Evolutionary conservation across 768 basidiomycete genomes (phyloP).

Genomic region (Lentinula edodes): DNA sequence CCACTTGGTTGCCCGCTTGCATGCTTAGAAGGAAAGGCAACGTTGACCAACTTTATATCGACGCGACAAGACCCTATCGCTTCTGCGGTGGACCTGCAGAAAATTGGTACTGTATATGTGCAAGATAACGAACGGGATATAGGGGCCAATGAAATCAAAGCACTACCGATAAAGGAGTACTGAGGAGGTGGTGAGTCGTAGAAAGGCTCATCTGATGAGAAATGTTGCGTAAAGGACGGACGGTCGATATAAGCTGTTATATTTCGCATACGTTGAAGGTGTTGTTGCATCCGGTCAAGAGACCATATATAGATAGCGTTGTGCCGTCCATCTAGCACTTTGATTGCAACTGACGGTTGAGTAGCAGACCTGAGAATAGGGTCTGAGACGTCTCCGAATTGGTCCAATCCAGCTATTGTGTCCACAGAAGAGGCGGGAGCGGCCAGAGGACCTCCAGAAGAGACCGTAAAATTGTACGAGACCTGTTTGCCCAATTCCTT

Average conservation of each 20-base stretch:
- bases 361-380: conserved; percentile 65
- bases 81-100: conserved; percentile 90
- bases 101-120: conserved; percentile 77
- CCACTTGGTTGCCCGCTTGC: conserved; percentile 56
- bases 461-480: conserved; percentile 87
- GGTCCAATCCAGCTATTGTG: conserved; percentile 79
- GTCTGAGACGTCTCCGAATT: conserved; percentile 92
- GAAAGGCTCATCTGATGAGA: conserved; percentile 90
- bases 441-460: conserved; percentile 75
- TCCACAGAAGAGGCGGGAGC: conserved; percentile 81
- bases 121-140: conserved; percentile 74
- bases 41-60: conserved; percentile 74
- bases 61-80: conserved; percentile 94
- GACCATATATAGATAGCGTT: conserved; percentile 92
- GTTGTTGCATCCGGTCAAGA: conserved; percentile 80
- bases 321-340: conserved; percentile 85
- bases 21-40: conserved; percentile 56
- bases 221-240: conserved; percentile 91
- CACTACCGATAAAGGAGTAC: conserved; percentile 91
- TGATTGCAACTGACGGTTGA: conserved; percentile 83
- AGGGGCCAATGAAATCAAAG: conserved; percentile 75
- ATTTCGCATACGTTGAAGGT: conserved; percentile 90
- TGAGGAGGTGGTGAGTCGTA: conserved; percentile 83
- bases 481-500: conserved; percentile 85
- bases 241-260: conserved; percentile 85